Percentiles rank a stretch among this genome's conserved stretches.
Conservation (phyloP, 768 basidiomycete species). For the Omphalotus guepiniiformis region DNA sequence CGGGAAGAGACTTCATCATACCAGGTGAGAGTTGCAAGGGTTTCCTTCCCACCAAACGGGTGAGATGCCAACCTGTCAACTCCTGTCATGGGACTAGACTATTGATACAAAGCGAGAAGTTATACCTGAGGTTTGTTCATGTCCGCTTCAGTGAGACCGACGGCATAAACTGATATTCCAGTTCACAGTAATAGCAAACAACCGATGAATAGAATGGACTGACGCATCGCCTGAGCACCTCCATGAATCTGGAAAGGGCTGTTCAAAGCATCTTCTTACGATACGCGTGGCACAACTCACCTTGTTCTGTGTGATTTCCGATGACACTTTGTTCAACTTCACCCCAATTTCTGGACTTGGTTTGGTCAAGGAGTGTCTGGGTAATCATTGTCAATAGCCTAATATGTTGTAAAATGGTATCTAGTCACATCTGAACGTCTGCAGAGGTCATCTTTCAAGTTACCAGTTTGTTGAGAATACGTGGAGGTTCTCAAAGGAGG, state of each 20-base stretch:
- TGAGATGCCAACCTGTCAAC: slow-evolving; percentile 73
- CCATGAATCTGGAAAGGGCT: slow-evolving; percentile 45
- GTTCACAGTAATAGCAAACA: neutral
- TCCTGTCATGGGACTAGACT: neutral
- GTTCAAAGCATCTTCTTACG: slow-evolving; percentile 1
- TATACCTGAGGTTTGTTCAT: slow-evolving; percentile 81
- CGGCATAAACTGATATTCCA: slow-evolving; percentile 60
- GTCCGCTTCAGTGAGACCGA: slow-evolving; percentile 71
- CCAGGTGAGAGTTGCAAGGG: slow-evolving; percentile 82
- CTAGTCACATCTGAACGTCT: too few relatives aligned
- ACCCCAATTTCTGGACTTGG: slow-evolving; percentile 22
- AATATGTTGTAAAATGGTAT: too few relatives aligned
- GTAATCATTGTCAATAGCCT: too few relatives aligned
- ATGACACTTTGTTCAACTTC: slow-evolving; percentile 72
- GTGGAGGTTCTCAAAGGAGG: too few relatives aligned
- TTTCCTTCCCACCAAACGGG: slow-evolving; percentile 95
- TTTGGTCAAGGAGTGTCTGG: slow-evolving; percentile 41
- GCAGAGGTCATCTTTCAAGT: too few relatives aligned
- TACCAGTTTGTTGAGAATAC: too few relatives aligned
- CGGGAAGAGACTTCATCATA: slow-evolving; percentile 20
- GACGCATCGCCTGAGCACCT: slow-evolving; percentile 85
- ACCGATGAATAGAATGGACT: slow-evolving; percentile 19
- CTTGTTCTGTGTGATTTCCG: slow-evolving; percentile 74
- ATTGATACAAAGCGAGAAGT: neutral
- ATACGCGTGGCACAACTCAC: slow-evolving; percentile 27